Percentiles rank a stretch among this genome's conserved stretches.
Evolutionary conservation across 352 stramenopile genomes (phyloP).

Genomic region (Pythium chondricola): DNA sequence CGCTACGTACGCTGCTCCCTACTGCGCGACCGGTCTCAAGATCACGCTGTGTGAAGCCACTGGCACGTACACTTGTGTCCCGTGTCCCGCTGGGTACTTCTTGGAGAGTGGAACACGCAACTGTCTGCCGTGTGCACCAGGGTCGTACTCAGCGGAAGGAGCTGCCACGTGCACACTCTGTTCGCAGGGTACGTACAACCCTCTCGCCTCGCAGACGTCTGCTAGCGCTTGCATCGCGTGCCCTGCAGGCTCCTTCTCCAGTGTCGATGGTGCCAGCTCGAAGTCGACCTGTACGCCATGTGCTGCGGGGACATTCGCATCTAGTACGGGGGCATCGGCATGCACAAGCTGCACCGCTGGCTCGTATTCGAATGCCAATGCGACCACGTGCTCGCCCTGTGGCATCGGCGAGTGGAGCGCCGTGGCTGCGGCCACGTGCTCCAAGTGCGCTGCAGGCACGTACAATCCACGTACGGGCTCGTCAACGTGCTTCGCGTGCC

Average conservation of each 20-base stretch:
- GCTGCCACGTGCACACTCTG: slow-evolving; percentile 41
- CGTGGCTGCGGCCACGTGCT: slow-evolving; percentile 24
- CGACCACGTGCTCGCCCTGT: slow-evolving; percentile 36
- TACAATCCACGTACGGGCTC: slow-evolving; percentile 39
- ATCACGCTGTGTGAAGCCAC: slow-evolving; percentile 48
- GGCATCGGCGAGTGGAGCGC: slow-evolving; percentile 36
- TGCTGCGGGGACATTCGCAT: slow-evolving; percentile 24
- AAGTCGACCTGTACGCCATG: slow-evolving; percentile 27
- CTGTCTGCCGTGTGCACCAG: slow-evolving; percentile 35
- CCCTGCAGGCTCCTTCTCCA: slow-evolving; percentile 43
- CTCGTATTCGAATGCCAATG: slow-evolving; percentile 35
- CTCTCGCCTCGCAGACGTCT: slow-evolving; percentile 29
- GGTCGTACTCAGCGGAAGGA: slow-evolving; percentile 36
- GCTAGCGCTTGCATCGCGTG: slow-evolving; percentile 35
- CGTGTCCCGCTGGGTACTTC: slow-evolving; percentile 51
- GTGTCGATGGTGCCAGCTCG: slow-evolving; percentile 22
- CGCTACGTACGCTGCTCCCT: slow-evolving; percentile 48
- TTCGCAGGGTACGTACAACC: slow-evolving; percentile 42
- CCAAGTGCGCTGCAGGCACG: slow-evolving; percentile 33
- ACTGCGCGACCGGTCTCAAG: slow-evolving; percentile 33
- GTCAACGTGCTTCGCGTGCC: slow-evolving; percentile 39
- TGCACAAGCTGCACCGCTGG: slow-evolving; percentile 24
- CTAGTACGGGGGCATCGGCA: slow-evolving; percentile 6
- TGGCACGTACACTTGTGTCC: slow-evolving; percentile 54
- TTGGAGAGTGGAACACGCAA: slow-evolving; percentile 46